Conservation (phyloP, 2,329 filamentous ascomycete species). For the Aspergillus sp. region DNA sequence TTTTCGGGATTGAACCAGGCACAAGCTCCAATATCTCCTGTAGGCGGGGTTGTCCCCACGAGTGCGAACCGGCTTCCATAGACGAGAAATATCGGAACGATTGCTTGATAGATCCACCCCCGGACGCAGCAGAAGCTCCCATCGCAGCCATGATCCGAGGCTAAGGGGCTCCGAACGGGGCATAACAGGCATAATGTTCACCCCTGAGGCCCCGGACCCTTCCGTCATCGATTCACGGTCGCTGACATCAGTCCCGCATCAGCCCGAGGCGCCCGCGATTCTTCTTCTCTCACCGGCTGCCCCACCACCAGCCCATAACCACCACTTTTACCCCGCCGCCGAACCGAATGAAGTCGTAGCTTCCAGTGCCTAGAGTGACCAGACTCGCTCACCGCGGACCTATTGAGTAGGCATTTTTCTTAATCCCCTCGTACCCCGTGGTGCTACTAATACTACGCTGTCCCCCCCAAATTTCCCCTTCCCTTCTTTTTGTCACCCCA, state of each 20-base stretch:
- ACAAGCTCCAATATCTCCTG: not conserved
- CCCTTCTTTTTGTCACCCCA: constrained; percentile 4
- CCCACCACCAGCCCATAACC: constrained; percentile 22
- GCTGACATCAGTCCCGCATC: constrained; percentile 47
- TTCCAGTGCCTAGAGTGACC: constrained; percentile 8
- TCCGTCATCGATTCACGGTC: constrained; percentile 30
- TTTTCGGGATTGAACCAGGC: not conserved
- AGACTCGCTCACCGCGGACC: constrained; percentile 27
- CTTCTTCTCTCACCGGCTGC: constrained; percentile 31
- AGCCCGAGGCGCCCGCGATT: constrained; percentile 36
- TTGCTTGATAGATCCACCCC: constrained; percentile 21
- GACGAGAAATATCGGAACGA: constrained; percentile 17
- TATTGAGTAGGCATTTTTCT: constrained; percentile 11
- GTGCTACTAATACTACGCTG: constrained; percentile 1
- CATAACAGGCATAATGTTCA: constrained; percentile 18
- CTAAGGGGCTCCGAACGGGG: constrained; percentile 18
- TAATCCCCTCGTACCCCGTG: constrained; percentile 14
- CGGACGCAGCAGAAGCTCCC: not conserved
- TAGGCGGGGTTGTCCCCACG: not conserved
- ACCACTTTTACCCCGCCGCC: constrained; percentile 27
- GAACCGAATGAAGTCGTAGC: constrained; percentile 9
- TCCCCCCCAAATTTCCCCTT: constrained; percentile 12
- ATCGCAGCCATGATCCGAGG: constrained; percentile 22
- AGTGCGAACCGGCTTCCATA: not conserved
- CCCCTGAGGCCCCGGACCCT: constrained; percentile 31